Conservation (phyloP, 306 rosid species). For the Castanea sativa region DNA sequence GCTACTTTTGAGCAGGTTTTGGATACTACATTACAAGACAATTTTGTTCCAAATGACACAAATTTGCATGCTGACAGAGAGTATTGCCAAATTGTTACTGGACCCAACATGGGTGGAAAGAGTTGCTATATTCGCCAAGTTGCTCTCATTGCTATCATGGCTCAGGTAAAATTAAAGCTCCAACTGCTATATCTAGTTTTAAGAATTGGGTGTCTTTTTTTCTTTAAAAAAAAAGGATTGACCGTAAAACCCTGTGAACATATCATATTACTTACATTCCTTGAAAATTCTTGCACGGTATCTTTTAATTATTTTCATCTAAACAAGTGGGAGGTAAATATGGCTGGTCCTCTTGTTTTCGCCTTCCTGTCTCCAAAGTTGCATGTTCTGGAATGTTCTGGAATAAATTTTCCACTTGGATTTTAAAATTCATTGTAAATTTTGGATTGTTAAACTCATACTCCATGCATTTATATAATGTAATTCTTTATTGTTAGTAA, state of each 20-base stretch:
- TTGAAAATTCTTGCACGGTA: not conserved
- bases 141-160: conserved; percentile 86
- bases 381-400: not conserved
- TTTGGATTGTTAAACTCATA: conserved; percentile 5
- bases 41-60: conserved; percentile 92
- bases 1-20: conserved; percentile 59
- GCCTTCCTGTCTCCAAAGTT: not conserved
- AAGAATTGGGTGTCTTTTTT: not conserved
- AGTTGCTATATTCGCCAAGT: conserved; percentile 99
- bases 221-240: not conserved
- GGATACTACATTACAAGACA: conserved; percentile 71
- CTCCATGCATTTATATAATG: not conserved
- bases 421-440: not conserved
- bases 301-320: not conserved
- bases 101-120: conserved; percentile 99
- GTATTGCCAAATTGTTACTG: conserved; percentile 89
- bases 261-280: not conserved
- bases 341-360: not conserved
- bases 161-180: conserved; percentile 63
- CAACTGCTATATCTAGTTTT: conserved; percentile 8
- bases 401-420: not conserved
- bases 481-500: not conserved
- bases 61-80: conserved; percentile 59
- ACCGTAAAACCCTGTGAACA: not conserved
- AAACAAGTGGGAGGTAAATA: not conserved